These are phyloP conservation scores for Cyclotella distinguenda DNA, from an alignment of 108 stramenopile species.

Conservation along the genomic window DNA sequence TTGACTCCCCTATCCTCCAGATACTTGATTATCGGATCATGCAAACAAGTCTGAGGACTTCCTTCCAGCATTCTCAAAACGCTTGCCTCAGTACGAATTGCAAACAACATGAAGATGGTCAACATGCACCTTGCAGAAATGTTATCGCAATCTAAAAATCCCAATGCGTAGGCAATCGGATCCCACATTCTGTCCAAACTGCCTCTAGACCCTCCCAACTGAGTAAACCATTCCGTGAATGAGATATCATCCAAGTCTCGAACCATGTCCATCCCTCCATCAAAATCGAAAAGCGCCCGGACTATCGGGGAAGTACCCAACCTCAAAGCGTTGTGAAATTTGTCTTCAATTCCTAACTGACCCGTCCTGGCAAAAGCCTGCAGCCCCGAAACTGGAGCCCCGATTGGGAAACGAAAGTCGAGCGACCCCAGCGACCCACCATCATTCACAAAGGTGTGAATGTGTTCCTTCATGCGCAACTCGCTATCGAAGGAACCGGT, in stretches of 20 bases:
- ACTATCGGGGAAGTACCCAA: constrained; percentile 94
- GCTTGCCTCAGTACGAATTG: constrained; percentile 94
- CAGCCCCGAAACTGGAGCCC: constrained; percentile 91
- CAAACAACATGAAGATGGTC: constrained; percentile 96
- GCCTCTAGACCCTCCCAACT: constrained; percentile 87
- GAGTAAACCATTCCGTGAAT: constrained; percentile 96
- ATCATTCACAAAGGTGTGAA: constrained; percentile 93
- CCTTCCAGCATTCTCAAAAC: constrained; percentile 95
- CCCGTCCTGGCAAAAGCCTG: constrained; percentile 91
- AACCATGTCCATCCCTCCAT: constrained; percentile 95
- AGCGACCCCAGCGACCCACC: constrained; percentile 85
- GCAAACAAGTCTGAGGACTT: constrained; percentile 90
- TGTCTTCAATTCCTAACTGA: constrained; percentile 86
- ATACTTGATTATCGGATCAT: constrained; percentile 95
- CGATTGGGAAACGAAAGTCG: constrained; percentile 93
- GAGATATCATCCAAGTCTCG: constrained; percentile 94
- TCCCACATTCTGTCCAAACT: constrained; percentile 96
- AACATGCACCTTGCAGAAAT: constrained; percentile 96
- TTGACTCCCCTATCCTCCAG: constrained; percentile 87
- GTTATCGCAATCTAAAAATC: constrained; percentile 95
- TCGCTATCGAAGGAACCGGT: constrained; percentile 86
- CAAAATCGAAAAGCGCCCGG: constrained; percentile 92
- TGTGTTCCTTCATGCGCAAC: constrained; percentile 91
- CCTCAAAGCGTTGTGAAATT: constrained; percentile 90
- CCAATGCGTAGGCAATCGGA: constrained; percentile 95